Conservation (phyloP, 140 eudicot species). For the Anethum foeniculum region DNA sequence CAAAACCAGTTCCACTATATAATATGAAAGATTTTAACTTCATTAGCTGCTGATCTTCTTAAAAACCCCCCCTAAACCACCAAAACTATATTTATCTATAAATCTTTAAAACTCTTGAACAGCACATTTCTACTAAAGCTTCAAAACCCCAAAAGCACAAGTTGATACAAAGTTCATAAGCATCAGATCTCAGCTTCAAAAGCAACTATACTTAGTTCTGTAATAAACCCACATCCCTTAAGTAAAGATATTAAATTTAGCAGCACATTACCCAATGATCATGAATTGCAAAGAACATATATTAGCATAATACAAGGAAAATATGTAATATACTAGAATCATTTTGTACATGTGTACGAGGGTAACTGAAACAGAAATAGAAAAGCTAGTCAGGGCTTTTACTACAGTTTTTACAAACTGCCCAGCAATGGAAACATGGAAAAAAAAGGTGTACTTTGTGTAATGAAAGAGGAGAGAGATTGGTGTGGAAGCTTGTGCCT, state of each 20-base stretch:
- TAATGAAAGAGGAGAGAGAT: neutral
- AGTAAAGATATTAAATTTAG: neutral
- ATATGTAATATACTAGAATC: neutral
- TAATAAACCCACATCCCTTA: slow-evolving; percentile 4
- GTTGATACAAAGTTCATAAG: neutral
- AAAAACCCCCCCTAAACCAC: slow-evolving; percentile 27
- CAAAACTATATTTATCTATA: slow-evolving; percentile 15
- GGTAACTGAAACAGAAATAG: too few relatives aligned
- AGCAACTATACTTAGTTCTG: neutral
- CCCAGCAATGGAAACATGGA: slow-evolving; percentile 9
- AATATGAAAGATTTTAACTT: slow-evolving; percentile 33
- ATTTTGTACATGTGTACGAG: neutral
- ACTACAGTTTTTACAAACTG: neutral
- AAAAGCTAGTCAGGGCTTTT: too few relatives aligned
- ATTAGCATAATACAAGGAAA: too few relatives aligned
- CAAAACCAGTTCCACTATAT: slow-evolving; percentile 26
- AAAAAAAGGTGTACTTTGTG: neutral
- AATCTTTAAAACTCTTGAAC: slow-evolving; percentile 5
- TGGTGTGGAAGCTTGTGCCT: neutral
- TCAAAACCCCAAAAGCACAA: neutral
- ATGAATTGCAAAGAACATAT: neutral
- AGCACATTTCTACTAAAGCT: slow-evolving; percentile 8
- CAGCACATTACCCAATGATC: slow-evolving; percentile 1
- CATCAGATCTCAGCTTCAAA: slow-evolving; percentile 14
- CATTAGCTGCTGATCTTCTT: slow-evolving; percentile 38